Evolutionary conservation across 768 basidiomycete genomes (phyloP), one percentile per base, ranked within the genome.

Genomic region (Mrakia gelida): DNA sequence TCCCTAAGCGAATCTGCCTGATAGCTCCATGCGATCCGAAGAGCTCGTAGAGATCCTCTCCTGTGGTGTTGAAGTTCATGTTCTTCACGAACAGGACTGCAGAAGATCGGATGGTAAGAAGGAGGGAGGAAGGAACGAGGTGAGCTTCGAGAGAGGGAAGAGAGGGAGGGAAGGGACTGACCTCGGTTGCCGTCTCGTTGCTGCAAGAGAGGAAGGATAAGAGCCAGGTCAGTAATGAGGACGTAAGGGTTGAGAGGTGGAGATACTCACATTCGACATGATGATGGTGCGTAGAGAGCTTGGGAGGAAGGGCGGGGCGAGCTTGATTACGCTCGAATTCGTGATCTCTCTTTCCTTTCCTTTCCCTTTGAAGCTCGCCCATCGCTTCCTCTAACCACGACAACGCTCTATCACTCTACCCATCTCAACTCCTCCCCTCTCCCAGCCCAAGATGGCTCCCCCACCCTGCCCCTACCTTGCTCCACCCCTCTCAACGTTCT

Each of bases 11-110:
- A 26, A 79, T 72, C 32, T 79, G 78, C 23, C 78, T 49, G 68
- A 79, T 79, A 1, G 78, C 74, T 23, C 78, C 78, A 38, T 79
- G 75, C 18, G 54, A 52, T 21, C 75, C 74, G 30, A 79, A 79
- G 28, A 79, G 78, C 67, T 79, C 78, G 71, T 79, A 79, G 11
- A 79, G 71, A 62, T 79, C 78, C 41, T 75, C 78, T 23, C 78
- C 78, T 0, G 78, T 79, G 7, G 78, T 79, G 61, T 79, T 79
- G 59, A 79, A 79, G 71, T 79, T 79, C 11, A 79, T 74, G 71
- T 79, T 79, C 71, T 79, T 79, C 68, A 79, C 78, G 61, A 79
- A 79, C 28, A 79, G 74, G 8, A 79, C 71, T 72, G 56, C 9
- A 62, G 59, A n/a, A 13, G 49, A 3, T 45, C 5, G n/a, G 45